Evolutionary conservation across 768 basidiomycete species (phyloP).

Genomic region (Ramaria sp.): DNA sequence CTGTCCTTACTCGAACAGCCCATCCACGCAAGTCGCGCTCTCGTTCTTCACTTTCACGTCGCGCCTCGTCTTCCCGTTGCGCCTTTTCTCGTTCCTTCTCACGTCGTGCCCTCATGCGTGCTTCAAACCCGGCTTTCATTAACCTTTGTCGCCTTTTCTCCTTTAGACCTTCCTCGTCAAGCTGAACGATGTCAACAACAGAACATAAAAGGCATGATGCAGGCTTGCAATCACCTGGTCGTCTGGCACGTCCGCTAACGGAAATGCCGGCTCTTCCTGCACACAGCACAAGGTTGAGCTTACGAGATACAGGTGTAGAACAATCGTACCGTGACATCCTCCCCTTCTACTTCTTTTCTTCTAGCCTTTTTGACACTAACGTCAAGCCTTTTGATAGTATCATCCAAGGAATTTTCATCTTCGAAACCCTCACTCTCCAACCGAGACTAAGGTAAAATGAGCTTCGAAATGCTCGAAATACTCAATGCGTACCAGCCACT

Average conservation of each 20-base stretch:
- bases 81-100: constrained; percentile 84
- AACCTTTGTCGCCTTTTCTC: constrained; percentile 93
- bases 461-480: background rate
- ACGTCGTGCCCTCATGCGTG: constrained; percentile 67
- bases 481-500: constrained; percentile 51
- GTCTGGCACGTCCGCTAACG: constrained; percentile 86
- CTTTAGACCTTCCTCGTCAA: constrained; percentile 84
- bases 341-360: constrained; percentile 72
- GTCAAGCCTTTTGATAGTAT: constrained; percentile 81
- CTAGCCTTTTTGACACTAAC: constrained; percentile 60
- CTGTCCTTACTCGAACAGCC: constrained; percentile 57
- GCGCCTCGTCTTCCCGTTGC: constrained; percentile 37
- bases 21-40: constrained; percentile 62
- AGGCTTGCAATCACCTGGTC: constrained; percentile 46
- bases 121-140: constrained; percentile 89
- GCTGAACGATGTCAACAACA: constrained; percentile 26
- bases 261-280: constrained; percentile 80
- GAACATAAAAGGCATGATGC: background rate
- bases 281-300: background rate
- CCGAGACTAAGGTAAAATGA: constrained; percentile 31
- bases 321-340: constrained; percentile 40
- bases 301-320: no score
- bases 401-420: constrained; percentile 68
- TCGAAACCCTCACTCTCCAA: constrained; percentile 64
- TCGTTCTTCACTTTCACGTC: constrained; percentile 35